A percentile compares a stretch with the other conserved stretches of the same genome.
Evolutionary conservation across 352 stramenopile genomes (phyloP).

Genomic region (Phytophthora pisi): DNA sequence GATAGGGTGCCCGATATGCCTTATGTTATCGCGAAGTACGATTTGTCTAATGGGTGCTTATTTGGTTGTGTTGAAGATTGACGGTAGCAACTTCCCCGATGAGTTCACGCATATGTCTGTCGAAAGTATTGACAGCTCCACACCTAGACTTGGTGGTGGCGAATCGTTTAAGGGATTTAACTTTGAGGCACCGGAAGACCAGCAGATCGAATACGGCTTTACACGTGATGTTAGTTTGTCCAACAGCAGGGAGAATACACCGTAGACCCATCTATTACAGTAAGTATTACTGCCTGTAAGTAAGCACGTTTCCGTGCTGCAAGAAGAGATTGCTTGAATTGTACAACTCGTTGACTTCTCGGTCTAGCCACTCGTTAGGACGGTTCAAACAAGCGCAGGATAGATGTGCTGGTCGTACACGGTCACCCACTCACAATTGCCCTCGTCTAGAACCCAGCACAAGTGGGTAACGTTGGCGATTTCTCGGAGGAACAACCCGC

Average conservation of each 20-base stretch:
- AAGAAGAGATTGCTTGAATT: slow-evolving; percentile 20
- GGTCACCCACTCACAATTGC: slow-evolving; percentile 37
- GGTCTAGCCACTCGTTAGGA: neutral
- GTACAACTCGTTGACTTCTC: neutral
- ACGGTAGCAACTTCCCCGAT: slow-evolving; percentile 82
- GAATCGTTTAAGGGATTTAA: slow-evolving; percentile 91
- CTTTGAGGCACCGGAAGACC: slow-evolving; percentile 60
- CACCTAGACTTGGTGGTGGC: slow-evolving; percentile 9
- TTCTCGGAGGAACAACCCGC: slow-evolving; percentile 35
- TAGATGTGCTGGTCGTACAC: slow-evolving; percentile 55
- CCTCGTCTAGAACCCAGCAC: slow-evolving; percentile 43
- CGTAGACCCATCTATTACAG: neutral
- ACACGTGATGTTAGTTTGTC: slow-evolving; percentile 39
- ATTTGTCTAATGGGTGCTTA: neutral
- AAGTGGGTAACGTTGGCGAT: slow-evolving; percentile 32
- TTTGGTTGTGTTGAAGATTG: slow-evolving; percentile 11
- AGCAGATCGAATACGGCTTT: slow-evolving; percentile 68
- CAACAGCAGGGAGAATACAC: neutral
- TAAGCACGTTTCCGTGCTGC: neutral
- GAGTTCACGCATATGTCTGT: slow-evolving; percentile 83
- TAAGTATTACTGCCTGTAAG: too few species aligned
- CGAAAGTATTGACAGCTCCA: slow-evolving; percentile 42
- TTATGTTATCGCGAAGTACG: neutral
- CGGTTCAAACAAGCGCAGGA: slow-evolving; percentile 21
- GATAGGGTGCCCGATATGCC: neutral